Percentiles rank a stretch among this genome's conserved stretches.
These are phyloP conservation scores for Silene coronaria DNA, from an alignment of 179 eudicot genomes.

Conservation along the genomic window DNA sequence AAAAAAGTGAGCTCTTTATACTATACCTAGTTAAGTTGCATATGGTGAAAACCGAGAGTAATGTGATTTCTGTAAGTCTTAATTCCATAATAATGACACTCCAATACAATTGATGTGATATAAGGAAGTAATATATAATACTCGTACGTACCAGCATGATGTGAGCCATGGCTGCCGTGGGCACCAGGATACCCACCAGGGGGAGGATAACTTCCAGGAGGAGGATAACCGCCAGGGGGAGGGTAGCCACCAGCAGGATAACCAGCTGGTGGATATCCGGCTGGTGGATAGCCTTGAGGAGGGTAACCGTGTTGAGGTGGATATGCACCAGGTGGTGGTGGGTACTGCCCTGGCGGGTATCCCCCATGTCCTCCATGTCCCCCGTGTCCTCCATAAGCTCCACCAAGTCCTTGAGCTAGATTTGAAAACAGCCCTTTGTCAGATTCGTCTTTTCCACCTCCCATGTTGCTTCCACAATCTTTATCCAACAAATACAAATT, in stretches of 20 bases:
- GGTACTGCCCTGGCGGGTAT: conserved; percentile 34
- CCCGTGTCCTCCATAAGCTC: conserved; percentile 12
- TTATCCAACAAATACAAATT: conserved; percentile 1
- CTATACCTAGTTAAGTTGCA: no score
- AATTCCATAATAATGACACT: not conserved
- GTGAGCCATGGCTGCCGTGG: conserved; percentile 25
- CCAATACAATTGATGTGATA: not conserved
- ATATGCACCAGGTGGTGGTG: conserved; percentile 18
- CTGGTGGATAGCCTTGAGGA: conserved; percentile 29
- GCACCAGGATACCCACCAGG: conserved; percentile 16
- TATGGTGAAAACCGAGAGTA: no score
- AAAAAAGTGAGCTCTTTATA: no score
- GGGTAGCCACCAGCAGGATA: conserved; percentile 14
- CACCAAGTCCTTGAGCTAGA: conserved; percentile 26
- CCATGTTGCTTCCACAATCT: conserved; percentile 41
- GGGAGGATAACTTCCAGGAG: conserved; percentile 13
- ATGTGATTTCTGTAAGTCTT: no score
- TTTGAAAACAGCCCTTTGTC: conserved; percentile 46
- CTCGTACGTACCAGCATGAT: conserved; percentile 25
- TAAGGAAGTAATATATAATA: not conserved
- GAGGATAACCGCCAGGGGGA: conserved; percentile 27
- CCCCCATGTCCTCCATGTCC: conserved; percentile 42
- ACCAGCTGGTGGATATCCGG: conserved; percentile 24
- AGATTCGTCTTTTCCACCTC: conserved; percentile 53
- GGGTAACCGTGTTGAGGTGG: conserved; percentile 24